Conservation (phyloP, 495 filamentous ascomycete species). For the Penicillium nucicola region DNA sequence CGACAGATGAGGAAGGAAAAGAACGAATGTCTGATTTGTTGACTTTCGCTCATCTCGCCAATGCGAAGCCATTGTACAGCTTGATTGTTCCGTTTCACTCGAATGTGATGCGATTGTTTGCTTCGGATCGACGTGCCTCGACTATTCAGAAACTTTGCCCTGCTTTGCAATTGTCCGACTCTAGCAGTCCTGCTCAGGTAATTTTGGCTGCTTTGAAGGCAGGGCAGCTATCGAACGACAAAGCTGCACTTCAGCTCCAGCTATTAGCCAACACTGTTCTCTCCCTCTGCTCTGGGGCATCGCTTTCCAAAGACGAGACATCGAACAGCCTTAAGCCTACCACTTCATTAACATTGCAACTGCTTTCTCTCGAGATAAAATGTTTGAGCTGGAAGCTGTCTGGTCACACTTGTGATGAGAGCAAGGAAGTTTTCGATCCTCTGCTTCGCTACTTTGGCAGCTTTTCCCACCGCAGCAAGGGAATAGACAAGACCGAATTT, state of each 20-base stretch:
- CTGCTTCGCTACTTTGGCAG: conserved; percentile 61
- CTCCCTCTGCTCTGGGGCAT: conserved; percentile 51
- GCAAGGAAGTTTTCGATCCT: conserved; percentile 68
- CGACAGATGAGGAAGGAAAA: conserved; percentile 30
- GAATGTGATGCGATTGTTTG: conserved; percentile 49
- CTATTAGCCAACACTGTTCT: conserved; percentile 63
- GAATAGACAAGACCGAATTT: conserved; percentile 41
- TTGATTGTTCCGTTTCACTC: conserved; percentile 42
- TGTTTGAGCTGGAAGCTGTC: conserved; percentile 68
- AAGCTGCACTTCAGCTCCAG: conserved; percentile 68
- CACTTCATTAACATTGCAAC: conserved; percentile 60
- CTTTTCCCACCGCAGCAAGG: conserved; percentile 54
- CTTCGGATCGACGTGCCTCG: conserved; percentile 38
- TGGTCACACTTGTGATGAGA: conserved; percentile 62
- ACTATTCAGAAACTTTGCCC: conserved; percentile 49
- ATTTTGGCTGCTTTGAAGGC: conserved; percentile 50
- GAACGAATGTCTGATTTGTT: conserved; percentile 61
- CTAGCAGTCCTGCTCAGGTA: conserved; percentile 64
- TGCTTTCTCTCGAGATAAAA: conserved; percentile 63
- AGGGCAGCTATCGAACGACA: conserved; percentile 46
- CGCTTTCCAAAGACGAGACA: conserved; percentile 35
- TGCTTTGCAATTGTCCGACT: conserved; percentile 40
- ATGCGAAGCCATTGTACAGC: conserved; percentile 32
- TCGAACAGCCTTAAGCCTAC: conserved; percentile 51
- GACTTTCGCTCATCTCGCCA: conserved; percentile 48